Percentiles rank a stretch among this genome's conserved stretches.
Conservation (phyloP, 2,329 filamentous ascomycete genomes). For the Juglanconis juglandina region DNA sequence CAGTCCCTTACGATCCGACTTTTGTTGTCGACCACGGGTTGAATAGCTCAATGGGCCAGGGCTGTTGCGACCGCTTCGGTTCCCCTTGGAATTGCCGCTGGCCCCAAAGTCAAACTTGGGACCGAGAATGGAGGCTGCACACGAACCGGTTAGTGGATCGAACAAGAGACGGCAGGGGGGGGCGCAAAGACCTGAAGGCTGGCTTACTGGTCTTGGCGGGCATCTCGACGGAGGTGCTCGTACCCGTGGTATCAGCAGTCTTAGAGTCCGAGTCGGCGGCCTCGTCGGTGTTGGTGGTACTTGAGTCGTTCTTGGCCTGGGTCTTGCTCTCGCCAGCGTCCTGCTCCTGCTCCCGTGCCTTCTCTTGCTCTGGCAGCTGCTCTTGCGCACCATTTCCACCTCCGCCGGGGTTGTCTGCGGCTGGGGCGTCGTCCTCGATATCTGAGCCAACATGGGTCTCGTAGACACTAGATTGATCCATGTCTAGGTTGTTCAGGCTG, state of each 20-base stretch:
- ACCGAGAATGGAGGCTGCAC: constrained; percentile 21
- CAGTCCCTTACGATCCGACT: constrained; percentile 69
- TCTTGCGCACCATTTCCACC: neutral
- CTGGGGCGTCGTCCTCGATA: neutral
- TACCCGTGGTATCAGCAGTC: constrained; percentile 15
- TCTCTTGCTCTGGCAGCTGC: neutral
- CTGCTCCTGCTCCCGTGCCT: neutral
- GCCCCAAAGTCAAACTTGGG: neutral
- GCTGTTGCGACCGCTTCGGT: constrained; percentile 67
- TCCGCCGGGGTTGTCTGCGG: neutral
- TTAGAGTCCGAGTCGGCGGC: constrained; percentile 14
- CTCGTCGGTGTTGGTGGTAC: constrained; percentile 12
- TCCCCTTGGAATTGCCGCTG: constrained; percentile 21
- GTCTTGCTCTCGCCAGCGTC: neutral
- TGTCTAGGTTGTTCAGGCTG: constrained; percentile 1
- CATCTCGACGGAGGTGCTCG: constrained; percentile 19
- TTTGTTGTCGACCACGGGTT: constrained; percentile 71
- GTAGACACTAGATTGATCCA: constrained; percentile 10
- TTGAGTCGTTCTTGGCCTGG: constrained; percentile 8
- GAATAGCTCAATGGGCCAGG: constrained; percentile 57
- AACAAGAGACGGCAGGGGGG: neutral
- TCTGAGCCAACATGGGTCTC: constrained; percentile 15
- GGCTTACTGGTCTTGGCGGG: constrained; percentile 25
- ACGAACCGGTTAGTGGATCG: neutral
- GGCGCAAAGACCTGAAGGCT: neutral